A percentile compares a stretch with the other conserved stretches of the same genome.
phyloP scores from a whole-genome alignment of 768 basidiomycete species.

The Leucocoprinus sp. region DNA sequence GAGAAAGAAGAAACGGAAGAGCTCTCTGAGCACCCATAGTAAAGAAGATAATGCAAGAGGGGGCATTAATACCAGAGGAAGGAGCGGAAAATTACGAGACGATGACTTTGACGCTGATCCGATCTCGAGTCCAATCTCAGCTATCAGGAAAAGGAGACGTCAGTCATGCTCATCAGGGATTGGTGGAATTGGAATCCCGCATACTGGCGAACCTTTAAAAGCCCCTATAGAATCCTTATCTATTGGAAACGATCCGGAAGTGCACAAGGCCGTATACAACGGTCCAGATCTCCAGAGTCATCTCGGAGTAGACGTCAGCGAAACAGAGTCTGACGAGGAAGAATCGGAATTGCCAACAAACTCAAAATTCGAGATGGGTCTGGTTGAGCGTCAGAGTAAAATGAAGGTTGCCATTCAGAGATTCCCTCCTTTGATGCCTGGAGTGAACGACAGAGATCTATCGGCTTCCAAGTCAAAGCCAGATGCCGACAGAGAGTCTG shows the following conservation, averaged over 20 bases:
- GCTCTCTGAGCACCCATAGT: constrained; percentile 2
- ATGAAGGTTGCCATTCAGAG: not conserved
- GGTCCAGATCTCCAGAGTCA: constrained; percentile 11
- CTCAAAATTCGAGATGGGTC: not conserved
- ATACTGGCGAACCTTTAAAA: not conserved
- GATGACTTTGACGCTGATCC: constrained; percentile 19
- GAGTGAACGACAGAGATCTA: not conserved
- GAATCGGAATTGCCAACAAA: not conserved
- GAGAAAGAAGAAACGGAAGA: constrained; percentile 11
- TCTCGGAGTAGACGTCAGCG: constrained; percentile 1
- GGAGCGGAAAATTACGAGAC: constrained; percentile 3
- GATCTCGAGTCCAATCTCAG: constrained; percentile 24
- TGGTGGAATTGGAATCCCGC: not conserved
- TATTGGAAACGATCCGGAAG: constrained; percentile 4
- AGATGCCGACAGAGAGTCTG: not conserved
- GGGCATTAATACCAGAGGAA: not conserved
- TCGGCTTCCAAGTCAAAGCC: not conserved
- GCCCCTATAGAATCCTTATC: constrained; percentile 8
- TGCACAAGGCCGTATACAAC: not conserved
- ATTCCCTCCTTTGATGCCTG: not conserved
- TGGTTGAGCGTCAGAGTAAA: not conserved
- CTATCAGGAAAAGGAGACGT: constrained; percentile 14
- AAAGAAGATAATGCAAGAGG: not conserved
- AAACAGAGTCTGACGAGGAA: not conserved
- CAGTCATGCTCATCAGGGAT: not conserved